A percentile compares a stretch with the other conserved stretches of the same genome.
Evolutionary conservation across 805 yeast genomes (phyloP).

Genomic region (Ogataea kodamae): DNA sequence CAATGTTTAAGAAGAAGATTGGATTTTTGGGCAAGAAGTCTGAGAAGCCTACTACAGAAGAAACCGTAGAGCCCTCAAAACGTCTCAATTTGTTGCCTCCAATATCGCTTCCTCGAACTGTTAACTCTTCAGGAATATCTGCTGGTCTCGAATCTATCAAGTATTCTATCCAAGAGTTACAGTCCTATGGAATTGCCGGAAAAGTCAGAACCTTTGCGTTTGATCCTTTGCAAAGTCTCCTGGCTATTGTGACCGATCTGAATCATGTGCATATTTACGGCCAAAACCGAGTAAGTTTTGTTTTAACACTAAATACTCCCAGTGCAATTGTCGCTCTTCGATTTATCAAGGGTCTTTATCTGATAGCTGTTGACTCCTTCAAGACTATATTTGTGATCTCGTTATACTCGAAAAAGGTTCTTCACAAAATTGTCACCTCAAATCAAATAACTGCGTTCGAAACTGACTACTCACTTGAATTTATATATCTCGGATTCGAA

Average conservation of each 20-base stretch:
- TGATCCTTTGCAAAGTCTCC: conserved; percentile 84
- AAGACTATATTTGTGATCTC: conserved; percentile 69
- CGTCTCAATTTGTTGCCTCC: conserved; percentile 12
- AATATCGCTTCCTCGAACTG: conserved; percentile 8
- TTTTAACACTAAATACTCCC: conserved; percentile 49
- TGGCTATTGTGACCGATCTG: conserved; percentile 72
- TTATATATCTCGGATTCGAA: conserved; percentile 74
- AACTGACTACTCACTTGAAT: conserved; percentile 84
- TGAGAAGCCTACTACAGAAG: conserved; percentile 4
- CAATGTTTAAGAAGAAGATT: conserved; percentile 22
- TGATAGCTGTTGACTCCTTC: conserved; percentile 65
- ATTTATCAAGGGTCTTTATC: conserved; percentile 77
- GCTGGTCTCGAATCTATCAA: conserved; percentile 29
- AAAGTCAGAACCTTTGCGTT: conserved; percentile 64
- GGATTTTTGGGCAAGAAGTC: conserved; percentile 15
- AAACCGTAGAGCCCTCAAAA: conserved; percentile 9
- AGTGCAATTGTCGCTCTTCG: conserved; percentile 51
- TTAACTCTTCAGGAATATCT: conserved; percentile 23
- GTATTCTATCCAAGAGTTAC: conserved; percentile 32
- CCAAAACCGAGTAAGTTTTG: conserved; percentile 72
- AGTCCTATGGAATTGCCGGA: conserved; percentile 59
- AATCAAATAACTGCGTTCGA: conserved; percentile 66
- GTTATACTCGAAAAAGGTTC: conserved; percentile 54
- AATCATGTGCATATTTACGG: conserved; percentile 81
- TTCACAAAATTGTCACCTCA: conserved; percentile 60